phyloP scores from a whole-genome alignment of 2,329 filamentous ascomycete species.

The Akanthomyces dipterigenus region DNA sequence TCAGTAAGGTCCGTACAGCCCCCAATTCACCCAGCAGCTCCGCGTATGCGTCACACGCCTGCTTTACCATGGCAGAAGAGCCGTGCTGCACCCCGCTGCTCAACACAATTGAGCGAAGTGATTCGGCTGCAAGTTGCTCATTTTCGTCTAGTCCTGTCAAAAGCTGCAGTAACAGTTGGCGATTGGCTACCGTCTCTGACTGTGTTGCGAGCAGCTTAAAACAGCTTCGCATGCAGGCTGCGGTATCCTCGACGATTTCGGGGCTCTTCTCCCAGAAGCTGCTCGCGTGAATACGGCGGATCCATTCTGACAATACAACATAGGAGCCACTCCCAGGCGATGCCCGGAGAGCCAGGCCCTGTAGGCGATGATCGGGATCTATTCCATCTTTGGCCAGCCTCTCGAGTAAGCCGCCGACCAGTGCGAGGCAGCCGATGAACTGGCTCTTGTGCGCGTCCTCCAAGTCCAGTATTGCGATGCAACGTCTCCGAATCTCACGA shows the following conservation, averaged over 20 bases:
- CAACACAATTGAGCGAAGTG: slow-evolving; percentile 20
- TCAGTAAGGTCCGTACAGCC: slow-evolving; percentile 24
- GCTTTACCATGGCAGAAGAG: not conserved
- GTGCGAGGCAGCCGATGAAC: not conserved
- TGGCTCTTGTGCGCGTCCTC: not conserved
- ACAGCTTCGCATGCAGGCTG: slow-evolving; percentile 2
- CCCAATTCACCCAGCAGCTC: slow-evolving; percentile 25
- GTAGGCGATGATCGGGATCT: not conserved
- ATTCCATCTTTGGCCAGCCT: not conserved
- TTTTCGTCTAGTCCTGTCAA: slow-evolving; percentile 24
- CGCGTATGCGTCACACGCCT: slow-evolving; percentile 23
- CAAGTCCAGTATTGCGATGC: not conserved
- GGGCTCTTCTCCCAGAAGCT: not conserved
- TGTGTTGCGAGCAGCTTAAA: not conserved
- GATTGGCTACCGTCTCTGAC: slow-evolving; percentile 4
- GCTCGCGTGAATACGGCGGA: not conserved
- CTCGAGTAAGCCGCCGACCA: slow-evolving; percentile 1
- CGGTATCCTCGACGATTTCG: not conserved
- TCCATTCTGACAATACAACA: slow-evolving; percentile 7
- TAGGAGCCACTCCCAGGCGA: not conserved
- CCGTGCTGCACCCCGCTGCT: slow-evolving; percentile 9
- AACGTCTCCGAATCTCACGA: not conserved
- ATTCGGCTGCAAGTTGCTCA: slow-evolving; percentile 16
- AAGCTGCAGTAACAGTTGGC: slow-evolving; percentile 22
- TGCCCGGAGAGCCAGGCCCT: not conserved